Conservation (phyloP, 345 rosid genomes). For the Erucastrum elatum region DNA sequence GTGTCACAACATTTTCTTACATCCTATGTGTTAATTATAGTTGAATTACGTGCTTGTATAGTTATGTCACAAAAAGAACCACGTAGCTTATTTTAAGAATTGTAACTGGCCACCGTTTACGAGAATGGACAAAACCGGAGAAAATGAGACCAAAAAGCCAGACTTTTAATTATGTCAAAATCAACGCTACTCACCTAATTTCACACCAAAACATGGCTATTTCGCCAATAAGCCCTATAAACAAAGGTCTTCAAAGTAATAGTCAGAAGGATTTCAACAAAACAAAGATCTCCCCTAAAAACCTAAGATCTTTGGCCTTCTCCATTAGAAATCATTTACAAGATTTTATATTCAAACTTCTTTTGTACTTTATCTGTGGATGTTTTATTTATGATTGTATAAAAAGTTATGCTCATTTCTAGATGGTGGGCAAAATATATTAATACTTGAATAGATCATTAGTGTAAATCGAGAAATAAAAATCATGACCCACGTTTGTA, state of each 20-base stretch:
- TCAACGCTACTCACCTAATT: no score
- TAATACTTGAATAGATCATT: constrained; percentile 20
- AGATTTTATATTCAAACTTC: constrained; percentile 36
- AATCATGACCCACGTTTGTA: constrained; percentile 47
- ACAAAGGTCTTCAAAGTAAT: neutral
- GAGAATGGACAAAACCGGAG: no score
- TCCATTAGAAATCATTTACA: constrained; percentile 4
- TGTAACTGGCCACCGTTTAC: no score
- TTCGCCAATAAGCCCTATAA: no score
- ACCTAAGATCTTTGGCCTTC: constrained; percentile 15
- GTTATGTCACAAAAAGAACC: no score
- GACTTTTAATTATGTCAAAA: no score
- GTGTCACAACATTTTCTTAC: no score
- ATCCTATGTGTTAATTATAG: no score
- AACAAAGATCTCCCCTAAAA: neutral
- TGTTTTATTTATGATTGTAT: constrained; percentile 26
- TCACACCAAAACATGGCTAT: no score
- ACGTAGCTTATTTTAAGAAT: no score
- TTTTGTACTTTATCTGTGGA: constrained; percentile 39
- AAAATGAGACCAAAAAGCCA: no score
- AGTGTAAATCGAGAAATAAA: constrained; percentile 29
- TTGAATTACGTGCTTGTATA: no score
- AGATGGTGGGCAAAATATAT: constrained; percentile 23
- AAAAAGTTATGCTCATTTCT: constrained; percentile 14
- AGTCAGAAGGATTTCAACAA: constrained; percentile 2